phyloP scores from a whole-genome alignment of 805 yeast genomes.

The Saturnispora halmiae region DNA sequence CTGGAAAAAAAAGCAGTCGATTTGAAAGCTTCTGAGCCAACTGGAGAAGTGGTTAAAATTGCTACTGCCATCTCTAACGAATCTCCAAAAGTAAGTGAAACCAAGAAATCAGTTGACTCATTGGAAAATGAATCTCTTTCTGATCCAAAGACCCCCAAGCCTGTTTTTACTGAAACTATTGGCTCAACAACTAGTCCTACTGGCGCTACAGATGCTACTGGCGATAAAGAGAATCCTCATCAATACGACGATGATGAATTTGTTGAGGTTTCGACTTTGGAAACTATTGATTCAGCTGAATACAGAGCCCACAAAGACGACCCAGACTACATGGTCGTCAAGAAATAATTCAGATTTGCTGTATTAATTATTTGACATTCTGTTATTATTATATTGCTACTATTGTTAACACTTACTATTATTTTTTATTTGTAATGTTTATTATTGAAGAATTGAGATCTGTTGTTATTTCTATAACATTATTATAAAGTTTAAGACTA shows the following conservation, averaged over 20 bases:
- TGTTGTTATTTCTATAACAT: conserved; percentile 2
- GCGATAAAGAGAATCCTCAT: neutral
- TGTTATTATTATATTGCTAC: conserved; percentile 1
- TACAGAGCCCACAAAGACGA: conserved; percentile 36
- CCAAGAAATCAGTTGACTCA: neutral
- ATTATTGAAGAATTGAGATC: conserved; percentile 1
- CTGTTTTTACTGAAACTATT: conserved; percentile 27
- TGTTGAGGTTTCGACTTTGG: conserved; percentile 33
- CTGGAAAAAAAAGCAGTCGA: neutral
- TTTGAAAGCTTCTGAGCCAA: neutral
- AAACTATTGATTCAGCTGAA: conserved; percentile 42
- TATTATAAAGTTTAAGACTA: neutral
- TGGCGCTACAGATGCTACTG: conserved; percentile 7
- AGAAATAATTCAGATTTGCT: conserved; percentile 11
- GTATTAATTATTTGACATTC: neutral
- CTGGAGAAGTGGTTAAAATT: conserved; percentile 9
- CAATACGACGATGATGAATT: conserved; percentile 16
- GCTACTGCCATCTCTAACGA: no score
- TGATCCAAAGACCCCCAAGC: conserved; percentile 18
- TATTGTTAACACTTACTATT: no score
- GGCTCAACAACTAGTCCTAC: conserved; percentile 9
- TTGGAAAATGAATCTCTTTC: conserved; percentile 20
- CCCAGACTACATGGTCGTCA: conserved; percentile 38
- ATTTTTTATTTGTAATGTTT: no score
- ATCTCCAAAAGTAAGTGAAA: conserved; percentile 6